These are phyloP conservation scores for Apocynum venetum DNA, from an alignment of 257 asterid genomes.

Conservation along the genomic window DNA sequence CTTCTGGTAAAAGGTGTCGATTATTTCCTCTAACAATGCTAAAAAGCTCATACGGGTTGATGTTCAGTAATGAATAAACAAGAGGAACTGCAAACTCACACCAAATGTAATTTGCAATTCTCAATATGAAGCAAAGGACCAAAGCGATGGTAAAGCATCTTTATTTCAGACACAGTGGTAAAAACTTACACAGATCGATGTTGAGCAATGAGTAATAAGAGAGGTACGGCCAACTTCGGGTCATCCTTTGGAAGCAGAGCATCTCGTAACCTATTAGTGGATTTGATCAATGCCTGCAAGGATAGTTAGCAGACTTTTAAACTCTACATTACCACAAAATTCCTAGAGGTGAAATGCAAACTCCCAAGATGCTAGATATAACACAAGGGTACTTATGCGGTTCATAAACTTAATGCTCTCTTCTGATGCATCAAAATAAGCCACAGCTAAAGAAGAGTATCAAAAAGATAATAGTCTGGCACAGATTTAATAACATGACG, in stretches of 20 bases:
- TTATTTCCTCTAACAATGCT: background rate
- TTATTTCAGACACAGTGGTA: background rate
- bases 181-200: constrained; percentile 85
- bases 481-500: background rate
- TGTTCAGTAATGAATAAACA: background rate
- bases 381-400: background rate
- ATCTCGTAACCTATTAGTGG: constrained; percentile 92
- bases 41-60: background rate
- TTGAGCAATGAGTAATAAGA: constrained; percentile 87
- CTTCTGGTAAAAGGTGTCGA: background rate
- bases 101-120: background rate
- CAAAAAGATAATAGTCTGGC: background rate
- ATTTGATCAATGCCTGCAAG: constrained; percentile 87
- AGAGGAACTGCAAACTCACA: background rate
- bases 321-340: constrained; percentile 6
- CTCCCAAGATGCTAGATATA: background rate
- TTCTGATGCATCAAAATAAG: background rate
- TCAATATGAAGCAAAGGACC: background rate
- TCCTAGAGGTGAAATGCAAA: background rate
- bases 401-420: background rate
- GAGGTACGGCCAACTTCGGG: constrained; percentile 89
- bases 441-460: background rate
- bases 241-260: constrained; percentile 89
- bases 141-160: background rate
- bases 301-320: constrained; percentile 11